Base-by-base conservation (phyloP, 805 yeast species). In the Metschnikowia gruessii region DNA sequence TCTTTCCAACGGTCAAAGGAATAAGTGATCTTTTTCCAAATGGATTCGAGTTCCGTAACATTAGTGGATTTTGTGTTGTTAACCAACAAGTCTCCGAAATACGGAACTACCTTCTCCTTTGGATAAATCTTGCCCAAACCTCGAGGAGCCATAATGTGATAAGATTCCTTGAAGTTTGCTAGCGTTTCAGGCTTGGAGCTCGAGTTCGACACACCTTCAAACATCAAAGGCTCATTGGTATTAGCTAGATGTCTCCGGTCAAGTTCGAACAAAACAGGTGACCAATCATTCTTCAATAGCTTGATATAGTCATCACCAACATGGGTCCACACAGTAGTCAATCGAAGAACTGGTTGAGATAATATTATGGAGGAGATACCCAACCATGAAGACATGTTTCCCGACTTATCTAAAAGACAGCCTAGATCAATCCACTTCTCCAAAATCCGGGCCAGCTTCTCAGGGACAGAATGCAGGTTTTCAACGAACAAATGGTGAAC, bases 331-430 rank as follows among this genome's bases (percentile, higher is more conserved):
- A 91, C 76, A 44, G 78, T 76, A 22, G 77, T 69, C 38, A 92
- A 70, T 53, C 98, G 76, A 47, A 92, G 68, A 1, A 92, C 74
- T 0, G 97, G 95, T 45, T 85, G 80, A 0, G 95, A 86, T 57
- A 96, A 84, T 1, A 91, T 75, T 1, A 85, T 75, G 0, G 94
- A 82, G 1, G 96, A 88, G 54, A 92, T 81, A 0, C 96, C 96
- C 19, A 89, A 69, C 97, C 97, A 92, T 26, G 94, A 83, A 0
- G 90, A 91, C 91, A 89, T 88, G 61, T 92, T 95, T 41, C 98
- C 98, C 26, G 79, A 69, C 49, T 79, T 79, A 58, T 88, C 94
- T 51, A 92, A 78, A 22, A 73, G 69, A 52, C 85, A 80, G 3
- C 97, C 98, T 37, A 92, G 71, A 50, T 82, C 81, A 36, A 91